These are phyloP conservation scores for Geosmithia morbida DNA, from an alignment of 2,329 filamentous ascomycete species.

Conservation along the genomic window DNA sequence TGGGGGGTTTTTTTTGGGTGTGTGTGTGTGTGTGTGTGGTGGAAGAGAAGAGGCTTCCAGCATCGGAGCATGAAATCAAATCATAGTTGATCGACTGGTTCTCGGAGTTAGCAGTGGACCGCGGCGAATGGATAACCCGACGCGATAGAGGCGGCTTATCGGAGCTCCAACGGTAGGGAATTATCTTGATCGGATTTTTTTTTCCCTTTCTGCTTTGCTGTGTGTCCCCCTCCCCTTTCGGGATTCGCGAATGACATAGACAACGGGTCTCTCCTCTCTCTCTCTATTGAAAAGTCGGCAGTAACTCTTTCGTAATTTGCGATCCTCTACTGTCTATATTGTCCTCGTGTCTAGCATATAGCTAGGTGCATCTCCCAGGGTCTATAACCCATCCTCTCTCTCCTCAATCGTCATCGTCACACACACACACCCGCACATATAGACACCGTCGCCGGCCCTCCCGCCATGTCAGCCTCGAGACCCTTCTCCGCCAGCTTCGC, in stretches of 20 bases:
- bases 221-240: no score
- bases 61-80: constrained; percentile 8
- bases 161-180: background rate
- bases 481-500: constrained; percentile 16
- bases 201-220: no score
- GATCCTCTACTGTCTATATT: no score
- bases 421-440: constrained; percentile 10
- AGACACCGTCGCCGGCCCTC: background rate
- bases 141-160: constrained; percentile 13
- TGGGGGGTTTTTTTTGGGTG: no score
- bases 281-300: no score
- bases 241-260: no score
- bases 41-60: background rate
- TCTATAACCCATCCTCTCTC: background rate
- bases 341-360: background rate
- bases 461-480: constrained; percentile 8
- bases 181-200: no score
- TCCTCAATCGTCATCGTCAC: background rate
- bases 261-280: no score
- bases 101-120: constrained; percentile 6
- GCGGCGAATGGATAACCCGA: constrained; percentile 20
- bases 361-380: background rate
- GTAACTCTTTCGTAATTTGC: no score
- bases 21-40: no score
- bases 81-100: constrained; percentile 2